Conservation (phyloP, 148 eudicot genomes). For the Persicaria tinctoria region DNA sequence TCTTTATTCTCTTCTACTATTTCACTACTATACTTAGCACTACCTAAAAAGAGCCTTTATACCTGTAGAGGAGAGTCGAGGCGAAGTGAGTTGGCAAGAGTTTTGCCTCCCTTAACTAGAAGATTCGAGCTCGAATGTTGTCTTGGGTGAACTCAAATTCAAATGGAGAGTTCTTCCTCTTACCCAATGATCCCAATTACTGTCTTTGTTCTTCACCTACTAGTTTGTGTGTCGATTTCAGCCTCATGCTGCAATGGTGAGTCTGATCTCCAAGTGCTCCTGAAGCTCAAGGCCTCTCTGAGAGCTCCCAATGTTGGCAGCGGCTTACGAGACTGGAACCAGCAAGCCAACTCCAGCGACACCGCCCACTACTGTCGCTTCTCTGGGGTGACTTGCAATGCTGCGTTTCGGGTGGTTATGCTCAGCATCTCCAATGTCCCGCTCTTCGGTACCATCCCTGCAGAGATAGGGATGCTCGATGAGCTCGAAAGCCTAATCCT, state of each 20-base stretch:
- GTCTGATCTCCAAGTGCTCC: slow-evolving; percentile 35
- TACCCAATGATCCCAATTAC: not conserved
- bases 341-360: slow-evolving; percentile 1
- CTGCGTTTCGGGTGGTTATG: slow-evolving; percentile 26
- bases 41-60: too few relatives aligned
- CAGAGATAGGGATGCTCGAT: slow-evolving; percentile 40
- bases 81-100: too few relatives aligned
- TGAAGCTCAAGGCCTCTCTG: slow-evolving; percentile 52
- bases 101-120: too few relatives aligned
- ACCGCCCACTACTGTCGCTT: slow-evolving; percentile 43
- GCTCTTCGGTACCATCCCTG: slow-evolving; percentile 38
- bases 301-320: slow-evolving; percentile 15
- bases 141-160: not conserved
- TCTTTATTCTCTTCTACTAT: not conserved
- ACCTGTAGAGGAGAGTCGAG: too few relatives aligned
- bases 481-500: slow-evolving; percentile 39
- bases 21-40: not conserved
- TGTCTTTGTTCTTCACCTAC: not conserved
- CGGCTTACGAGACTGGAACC: slow-evolving; percentile 47
- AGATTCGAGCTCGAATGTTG: not conserved
- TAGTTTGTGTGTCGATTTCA: not conserved
- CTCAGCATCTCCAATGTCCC: slow-evolving; percentile 29
- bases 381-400: slow-evolving; percentile 59
- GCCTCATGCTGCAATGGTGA: not conserved
- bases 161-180: not conserved